Conservation (phyloP, 1,139 yeast genomes). For the Taphrina sp. region DNA sequence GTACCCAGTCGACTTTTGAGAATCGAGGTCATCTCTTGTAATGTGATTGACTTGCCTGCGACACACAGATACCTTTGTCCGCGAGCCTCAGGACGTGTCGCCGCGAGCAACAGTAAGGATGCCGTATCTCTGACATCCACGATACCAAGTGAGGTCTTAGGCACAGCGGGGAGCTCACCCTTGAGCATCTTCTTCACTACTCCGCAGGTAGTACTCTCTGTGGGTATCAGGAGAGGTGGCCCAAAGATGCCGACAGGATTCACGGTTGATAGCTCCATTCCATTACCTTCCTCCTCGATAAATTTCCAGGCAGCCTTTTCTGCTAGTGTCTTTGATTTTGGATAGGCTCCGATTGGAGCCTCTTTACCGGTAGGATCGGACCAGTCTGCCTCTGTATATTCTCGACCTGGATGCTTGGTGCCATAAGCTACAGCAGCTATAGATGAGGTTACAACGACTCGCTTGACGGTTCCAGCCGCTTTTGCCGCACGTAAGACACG, state of each 20-base stretch:
- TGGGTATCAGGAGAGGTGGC: conserved; percentile 42
- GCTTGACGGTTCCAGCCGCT: conserved; percentile 52
- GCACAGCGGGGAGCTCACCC: conserved; percentile 7
- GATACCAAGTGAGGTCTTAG: conserved; percentile 1
- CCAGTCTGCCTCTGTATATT: conserved; percentile 48
- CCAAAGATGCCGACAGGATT: conserved; percentile 54
- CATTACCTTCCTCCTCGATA: conserved; percentile 45
- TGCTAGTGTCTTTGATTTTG: conserved; percentile 51
- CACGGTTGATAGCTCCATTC: conserved; percentile 49
- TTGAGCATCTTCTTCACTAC: conserved; percentile 4
- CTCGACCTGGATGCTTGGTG: conserved; percentile 40
- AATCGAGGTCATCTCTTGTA: background rate
- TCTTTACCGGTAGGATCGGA: conserved; percentile 42
- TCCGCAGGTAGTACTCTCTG: conserved; percentile 7
- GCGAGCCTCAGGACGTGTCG: background rate
- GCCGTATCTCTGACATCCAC: conserved; percentile 10
- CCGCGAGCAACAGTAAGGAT: background rate
- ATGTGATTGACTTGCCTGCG: background rate
- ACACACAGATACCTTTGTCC: conserved; percentile 3
- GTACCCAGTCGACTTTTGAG: background rate
- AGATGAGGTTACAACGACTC: conserved; percentile 58
- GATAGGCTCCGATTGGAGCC: conserved; percentile 45
- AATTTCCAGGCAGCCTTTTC: conserved; percentile 56
- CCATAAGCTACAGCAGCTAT: conserved; percentile 49
- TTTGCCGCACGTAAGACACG: conserved; percentile 49